These are phyloP conservation scores for Vachellia pachyceras DNA, from an alignment of 306 rosid genomes.

Conservation along the genomic window DNA sequence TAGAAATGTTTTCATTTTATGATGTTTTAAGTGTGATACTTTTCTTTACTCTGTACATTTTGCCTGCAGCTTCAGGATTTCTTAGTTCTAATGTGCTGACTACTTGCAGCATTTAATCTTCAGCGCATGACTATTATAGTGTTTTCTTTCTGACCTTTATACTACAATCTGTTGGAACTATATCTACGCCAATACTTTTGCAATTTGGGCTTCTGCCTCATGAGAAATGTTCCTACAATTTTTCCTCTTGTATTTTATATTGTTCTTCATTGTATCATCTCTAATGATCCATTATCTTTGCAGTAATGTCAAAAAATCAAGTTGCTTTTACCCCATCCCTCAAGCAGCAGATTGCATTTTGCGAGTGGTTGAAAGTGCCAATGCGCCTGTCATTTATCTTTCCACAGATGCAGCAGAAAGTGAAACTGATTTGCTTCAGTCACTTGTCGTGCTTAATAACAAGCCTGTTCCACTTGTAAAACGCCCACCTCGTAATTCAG, in stretches of 20 bases:
- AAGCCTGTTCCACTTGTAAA: constrained; percentile 81
- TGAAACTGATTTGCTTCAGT: constrained; percentile 84
- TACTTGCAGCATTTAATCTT: constrained; percentile 25
- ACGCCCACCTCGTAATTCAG: constrained; percentile 84
- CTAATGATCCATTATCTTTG: constrained; percentile 40
- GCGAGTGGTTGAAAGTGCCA: constrained; percentile 69
- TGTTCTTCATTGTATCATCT: constrained; percentile 11
- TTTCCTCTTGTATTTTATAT: neutral
- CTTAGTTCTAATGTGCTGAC: constrained; percentile 18
- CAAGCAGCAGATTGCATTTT: constrained; percentile 92
- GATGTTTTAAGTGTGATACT: constrained; percentile 28
- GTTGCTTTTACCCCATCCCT: constrained; percentile 98
- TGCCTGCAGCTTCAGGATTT: constrained; percentile 27
- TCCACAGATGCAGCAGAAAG: constrained; percentile 97
- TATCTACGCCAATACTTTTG: neutral
- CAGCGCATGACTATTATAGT: neutral
- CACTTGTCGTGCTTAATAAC: constrained; percentile 73
- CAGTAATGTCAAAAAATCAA: constrained; percentile 82
- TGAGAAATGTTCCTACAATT: constrained; percentile 27
- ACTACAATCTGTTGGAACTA: constrained; percentile 4
- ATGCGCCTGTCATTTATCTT: constrained; percentile 77
- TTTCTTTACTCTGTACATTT: constrained; percentile 5
- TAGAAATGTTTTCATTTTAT: constrained; percentile 16
- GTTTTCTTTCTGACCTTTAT: neutral
- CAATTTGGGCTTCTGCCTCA: constrained; percentile 14